phyloP scores from a whole-genome alignment of 208 protist genomes.

The Leishmania mexicana region DNA sequence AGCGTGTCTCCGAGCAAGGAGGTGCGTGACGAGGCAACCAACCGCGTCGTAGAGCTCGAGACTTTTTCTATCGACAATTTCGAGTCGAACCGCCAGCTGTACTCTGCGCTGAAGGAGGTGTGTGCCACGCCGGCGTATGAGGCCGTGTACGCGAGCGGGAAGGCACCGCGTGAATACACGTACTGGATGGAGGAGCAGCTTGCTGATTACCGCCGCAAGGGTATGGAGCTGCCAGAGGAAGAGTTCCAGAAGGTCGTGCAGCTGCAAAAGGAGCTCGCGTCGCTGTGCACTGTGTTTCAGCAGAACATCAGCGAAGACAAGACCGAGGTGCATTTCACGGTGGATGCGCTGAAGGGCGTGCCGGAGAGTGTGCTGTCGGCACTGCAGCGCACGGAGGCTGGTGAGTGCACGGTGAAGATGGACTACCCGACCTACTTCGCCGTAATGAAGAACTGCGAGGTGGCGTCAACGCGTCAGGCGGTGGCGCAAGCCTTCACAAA shows the following conservation, averaged over 20 bases:
- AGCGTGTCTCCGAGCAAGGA: slow-evolving; percentile 57
- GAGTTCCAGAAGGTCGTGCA: slow-evolving; percentile 63
- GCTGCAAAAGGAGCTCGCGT: slow-evolving; percentile 72
- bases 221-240: slow-evolving; percentile 70
- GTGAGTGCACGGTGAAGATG: slow-evolving; percentile 66
- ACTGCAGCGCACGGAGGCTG: slow-evolving; percentile 42
- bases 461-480: slow-evolving; percentile 64
- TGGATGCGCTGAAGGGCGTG: slow-evolving; percentile 67
- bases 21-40: slow-evolving; percentile 68
- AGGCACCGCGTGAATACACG: slow-evolving; percentile 45
- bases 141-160: slow-evolving; percentile 39
- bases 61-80: slow-evolving; percentile 74
- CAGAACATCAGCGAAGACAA: slow-evolving; percentile 85
- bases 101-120: slow-evolving; percentile 62
- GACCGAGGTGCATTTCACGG: slow-evolving; percentile 50
- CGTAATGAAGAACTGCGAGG: slow-evolving; percentile 85
- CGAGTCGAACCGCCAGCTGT: slow-evolving; percentile 66
- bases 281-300: slow-evolving; percentile 68
- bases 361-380: slow-evolving; percentile 48
- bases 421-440: slow-evolving; percentile 90
- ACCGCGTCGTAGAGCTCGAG: slow-evolving; percentile 63
- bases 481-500: slow-evolving; percentile 72
- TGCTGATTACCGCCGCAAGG: slow-evolving; percentile 58
- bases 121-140: slow-evolving; percentile 31
- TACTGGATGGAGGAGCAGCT: slow-evolving; percentile 81